Evolutionary conservation across 139 green algal genomes (phyloP).

Genomic region (Volvox reticuliferus): DNA sequence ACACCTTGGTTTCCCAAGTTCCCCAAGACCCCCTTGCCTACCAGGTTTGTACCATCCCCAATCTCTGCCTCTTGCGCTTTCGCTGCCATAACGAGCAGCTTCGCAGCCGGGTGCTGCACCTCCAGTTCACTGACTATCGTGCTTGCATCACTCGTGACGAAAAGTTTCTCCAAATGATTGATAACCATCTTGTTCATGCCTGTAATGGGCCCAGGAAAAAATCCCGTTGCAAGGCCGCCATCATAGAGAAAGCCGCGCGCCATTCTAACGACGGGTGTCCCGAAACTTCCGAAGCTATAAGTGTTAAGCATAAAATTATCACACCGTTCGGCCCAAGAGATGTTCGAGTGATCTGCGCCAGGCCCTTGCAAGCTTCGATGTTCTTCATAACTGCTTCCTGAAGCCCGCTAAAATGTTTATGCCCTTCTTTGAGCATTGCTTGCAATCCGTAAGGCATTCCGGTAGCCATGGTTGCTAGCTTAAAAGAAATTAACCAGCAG

Average conservation of each 20-base stretch:
- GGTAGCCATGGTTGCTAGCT: conserved; percentile 4
- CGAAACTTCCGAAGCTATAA: background rate
- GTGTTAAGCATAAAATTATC: background rate
- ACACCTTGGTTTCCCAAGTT: background rate
- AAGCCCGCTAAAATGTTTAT: conserved; percentile 95
- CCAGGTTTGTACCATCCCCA: conserved; percentile 98
- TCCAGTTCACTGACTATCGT: conserved; percentile 98
- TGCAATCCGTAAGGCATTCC: conserved; percentile 92
- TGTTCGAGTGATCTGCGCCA: conserved; percentile 94
- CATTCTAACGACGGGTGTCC: background rate
- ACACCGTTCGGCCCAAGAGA: conserved; percentile 96
- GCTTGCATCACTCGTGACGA: conserved; percentile 96
- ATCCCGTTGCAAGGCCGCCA: background rate
- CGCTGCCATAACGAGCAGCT: conserved; percentile 94
- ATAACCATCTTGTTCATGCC: conserved; percentile 99
- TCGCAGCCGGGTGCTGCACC: conserved; percentile 97
- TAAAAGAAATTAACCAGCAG: background rate
- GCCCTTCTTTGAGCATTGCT: conserved; percentile 97
- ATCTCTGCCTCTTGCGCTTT: conserved; percentile 96
- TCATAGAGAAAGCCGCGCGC: conserved; percentile 11
- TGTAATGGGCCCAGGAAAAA: conserved; percentile 51
- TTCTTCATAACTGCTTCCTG: conserved; percentile 99
- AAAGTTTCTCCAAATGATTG: conserved; percentile 99
- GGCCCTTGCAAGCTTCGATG: conserved; percentile 96
- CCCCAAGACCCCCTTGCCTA: conserved; percentile 43